These are phyloP conservation scores for Craterostigma plantagineum DNA, from an alignment of 257 asterid species.

Conservation along the genomic window DNA sequence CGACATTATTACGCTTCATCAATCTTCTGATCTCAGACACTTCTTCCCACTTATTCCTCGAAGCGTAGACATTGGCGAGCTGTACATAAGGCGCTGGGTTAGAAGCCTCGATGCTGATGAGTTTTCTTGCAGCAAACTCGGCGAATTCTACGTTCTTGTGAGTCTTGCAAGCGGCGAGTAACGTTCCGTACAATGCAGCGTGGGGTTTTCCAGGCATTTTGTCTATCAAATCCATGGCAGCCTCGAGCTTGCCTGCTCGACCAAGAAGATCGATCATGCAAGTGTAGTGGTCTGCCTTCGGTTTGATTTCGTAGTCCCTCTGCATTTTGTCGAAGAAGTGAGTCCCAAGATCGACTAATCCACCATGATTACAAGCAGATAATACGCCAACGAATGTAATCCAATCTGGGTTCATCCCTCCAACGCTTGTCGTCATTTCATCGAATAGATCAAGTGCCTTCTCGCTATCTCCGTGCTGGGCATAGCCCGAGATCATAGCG, in stretches of 20 bases:
- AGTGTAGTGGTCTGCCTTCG: slow-evolving; percentile 52
- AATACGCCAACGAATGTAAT: slow-evolving; percentile 64
- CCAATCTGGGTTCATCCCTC: slow-evolving; percentile 38
- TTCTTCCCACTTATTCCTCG: slow-evolving; percentile 37
- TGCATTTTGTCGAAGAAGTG: slow-evolving; percentile 51
- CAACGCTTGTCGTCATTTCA: slow-evolving; percentile 31
- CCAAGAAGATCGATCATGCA: slow-evolving; percentile 75
- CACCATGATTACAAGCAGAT: slow-evolving; percentile 70
- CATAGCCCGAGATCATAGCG: slow-evolving; percentile 78
- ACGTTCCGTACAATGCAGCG: slow-evolving; percentile 45
- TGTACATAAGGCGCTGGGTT: slow-evolving; percentile 60
- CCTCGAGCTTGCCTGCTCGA: slow-evolving; percentile 61
- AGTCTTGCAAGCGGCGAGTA: slow-evolving; percentile 56
- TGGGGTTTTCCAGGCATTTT: slow-evolving; percentile 49
- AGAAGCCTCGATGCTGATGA: slow-evolving; percentile 37
- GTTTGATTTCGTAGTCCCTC: slow-evolving; percentile 22
- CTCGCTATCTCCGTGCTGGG: slow-evolving; percentile 54
- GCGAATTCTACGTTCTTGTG: slow-evolving; percentile 59
- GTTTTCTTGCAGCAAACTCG: slow-evolving; percentile 51
- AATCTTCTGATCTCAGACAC: slow-evolving; percentile 42
- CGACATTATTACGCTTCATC: slow-evolving; percentile 44
- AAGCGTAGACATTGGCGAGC: slow-evolving; percentile 72
- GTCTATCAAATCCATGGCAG: slow-evolving; percentile 48
- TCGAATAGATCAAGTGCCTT: slow-evolving; percentile 39
- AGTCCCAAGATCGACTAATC: slow-evolving; percentile 43